phyloP scores from a whole-genome alignment of 2,329 filamentous ascomycete genomes.

The Lecanoromycetidae sp. region DNA sequence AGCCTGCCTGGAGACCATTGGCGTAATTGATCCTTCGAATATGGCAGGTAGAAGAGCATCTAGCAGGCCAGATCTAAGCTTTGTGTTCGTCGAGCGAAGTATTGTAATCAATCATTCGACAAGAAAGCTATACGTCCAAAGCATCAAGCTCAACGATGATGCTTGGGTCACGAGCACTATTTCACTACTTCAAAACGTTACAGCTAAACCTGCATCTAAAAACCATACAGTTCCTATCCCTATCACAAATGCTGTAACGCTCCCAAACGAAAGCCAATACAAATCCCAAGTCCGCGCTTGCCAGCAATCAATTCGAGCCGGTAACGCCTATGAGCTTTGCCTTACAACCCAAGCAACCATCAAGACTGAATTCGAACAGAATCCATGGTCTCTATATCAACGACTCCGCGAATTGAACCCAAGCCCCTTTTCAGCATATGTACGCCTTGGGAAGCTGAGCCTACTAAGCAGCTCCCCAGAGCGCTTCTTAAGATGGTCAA shows the following conservation, averaged over 20 bases:
- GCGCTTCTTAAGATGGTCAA: conserved; percentile 63
- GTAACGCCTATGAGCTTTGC: conserved; percentile 77
- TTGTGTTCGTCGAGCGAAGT: conserved; percentile 65
- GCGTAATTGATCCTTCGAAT: not conserved
- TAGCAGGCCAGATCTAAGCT: conserved; percentile 52
- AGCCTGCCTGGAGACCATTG: conserved; percentile 20
- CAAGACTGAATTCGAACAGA: conserved; percentile 25
- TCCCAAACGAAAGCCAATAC: conserved; percentile 41
- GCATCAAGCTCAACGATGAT: conserved; percentile 37
- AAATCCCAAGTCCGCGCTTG: conserved; percentile 55
- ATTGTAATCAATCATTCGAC: conserved; percentile 63
- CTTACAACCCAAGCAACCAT: conserved; percentile 65
- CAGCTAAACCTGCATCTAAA: not conserved
- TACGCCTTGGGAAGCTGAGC: conserved; percentile 57
- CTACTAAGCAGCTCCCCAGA: conserved; percentile 79
- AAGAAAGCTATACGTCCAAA: conserved; percentile 54
- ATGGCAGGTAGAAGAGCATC: not conserved
- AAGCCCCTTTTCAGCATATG: conserved; percentile 73
- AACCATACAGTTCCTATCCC: not conserved
- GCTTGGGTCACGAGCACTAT: conserved; percentile 35
- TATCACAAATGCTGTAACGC: not conserved
- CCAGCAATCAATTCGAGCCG: conserved; percentile 59
- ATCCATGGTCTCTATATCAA: conserved; percentile 59
- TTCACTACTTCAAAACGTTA: not conserved
- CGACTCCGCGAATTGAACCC: conserved; percentile 60